These are phyloP conservation scores for Tetragonia tetragonoides DNA, from an alignment of 148 eudicot genomes.

Conservation along the genomic window DNA sequence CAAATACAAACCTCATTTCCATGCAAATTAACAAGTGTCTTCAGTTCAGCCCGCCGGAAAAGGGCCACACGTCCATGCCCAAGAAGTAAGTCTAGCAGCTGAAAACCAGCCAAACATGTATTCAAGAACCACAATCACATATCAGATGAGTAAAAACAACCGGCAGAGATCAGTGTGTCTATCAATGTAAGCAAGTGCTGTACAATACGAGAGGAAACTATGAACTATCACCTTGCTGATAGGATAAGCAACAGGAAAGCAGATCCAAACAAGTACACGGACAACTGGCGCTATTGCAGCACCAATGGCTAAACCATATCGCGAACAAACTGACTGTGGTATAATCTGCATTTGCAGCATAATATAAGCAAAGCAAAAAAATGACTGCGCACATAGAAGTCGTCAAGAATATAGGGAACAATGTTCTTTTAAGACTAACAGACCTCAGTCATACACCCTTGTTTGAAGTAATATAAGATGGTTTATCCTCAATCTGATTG, in stretches of 20 bases:
- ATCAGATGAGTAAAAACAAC: background rate
- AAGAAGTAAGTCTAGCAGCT: constrained; percentile 64
- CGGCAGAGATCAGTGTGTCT: background rate
- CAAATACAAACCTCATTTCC: constrained; percentile 50
- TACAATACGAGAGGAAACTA: constrained; percentile 7
- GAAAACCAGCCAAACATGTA: constrained; percentile 26
- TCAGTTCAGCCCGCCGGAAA: constrained; percentile 67
- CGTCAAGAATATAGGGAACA: background rate
- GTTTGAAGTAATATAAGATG: background rate
- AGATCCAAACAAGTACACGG: constrained; percentile 90
- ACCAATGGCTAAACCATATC: constrained; percentile 94
- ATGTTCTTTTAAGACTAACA: background rate
- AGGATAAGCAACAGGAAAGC: constrained; percentile 94
- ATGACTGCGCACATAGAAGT: background rate
- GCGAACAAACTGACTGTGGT: constrained; percentile 90
- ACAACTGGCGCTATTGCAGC: constrained; percentile 86
- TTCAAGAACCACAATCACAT: constrained; percentile 5
- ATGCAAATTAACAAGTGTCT: constrained; percentile 60
- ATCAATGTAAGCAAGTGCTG: background rate
- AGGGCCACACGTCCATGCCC: constrained; percentile 58
- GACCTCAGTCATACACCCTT: background rate
- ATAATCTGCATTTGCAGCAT: constrained; percentile 59
- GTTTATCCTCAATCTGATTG: background rate
- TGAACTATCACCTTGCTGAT: constrained; percentile 81
- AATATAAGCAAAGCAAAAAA: constrained; percentile 1